These are phyloP conservation scores for Penicillium herquei DNA, from an alignment of 495 filamentous ascomycete species.

Conservation along the genomic window DNA sequence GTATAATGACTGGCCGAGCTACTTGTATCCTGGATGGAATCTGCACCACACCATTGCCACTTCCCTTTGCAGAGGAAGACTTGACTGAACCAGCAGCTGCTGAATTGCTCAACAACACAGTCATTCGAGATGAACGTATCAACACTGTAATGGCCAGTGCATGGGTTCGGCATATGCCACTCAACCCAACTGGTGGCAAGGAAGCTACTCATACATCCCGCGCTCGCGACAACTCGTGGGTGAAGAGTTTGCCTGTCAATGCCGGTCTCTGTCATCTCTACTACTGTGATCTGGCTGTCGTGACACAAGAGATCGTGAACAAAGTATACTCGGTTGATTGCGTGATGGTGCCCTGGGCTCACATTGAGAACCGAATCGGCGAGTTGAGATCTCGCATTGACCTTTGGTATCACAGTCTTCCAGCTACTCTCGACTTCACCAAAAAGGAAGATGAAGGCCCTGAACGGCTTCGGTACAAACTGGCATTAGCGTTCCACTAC, in stretches of 20 bases:
- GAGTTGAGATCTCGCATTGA: constrained; percentile 51
- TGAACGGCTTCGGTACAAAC: constrained; percentile 37
- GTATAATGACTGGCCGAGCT: constrained; percentile 65
- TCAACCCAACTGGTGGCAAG: constrained; percentile 33
- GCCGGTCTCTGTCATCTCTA: constrained; percentile 49
- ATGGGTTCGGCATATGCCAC: constrained; percentile 38
- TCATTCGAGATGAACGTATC: constrained; percentile 37
- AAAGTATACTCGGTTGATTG: constrained; percentile 59
- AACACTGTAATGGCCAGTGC: constrained; percentile 36
- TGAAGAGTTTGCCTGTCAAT: constrained; percentile 33
- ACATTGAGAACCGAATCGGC: constrained; percentile 57
- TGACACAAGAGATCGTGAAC: constrained; percentile 55
- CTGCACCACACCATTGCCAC: constrained; percentile 59
- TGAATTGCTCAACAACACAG: constrained; percentile 31
- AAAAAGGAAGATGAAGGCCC: constrained; percentile 32
- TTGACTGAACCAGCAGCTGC: constrained; percentile 33
- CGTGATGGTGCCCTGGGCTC: constrained; percentile 53
- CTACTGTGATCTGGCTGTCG: constrained; percentile 48
- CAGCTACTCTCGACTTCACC: constrained; percentile 50
- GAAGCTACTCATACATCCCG: constrained; percentile 22
- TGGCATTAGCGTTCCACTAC: constrained; percentile 57
- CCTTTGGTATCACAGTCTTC: constrained; percentile 53
- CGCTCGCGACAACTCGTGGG: constrained; percentile 25
- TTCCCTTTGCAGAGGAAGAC: constrained; percentile 55
- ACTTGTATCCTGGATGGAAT: constrained; percentile 57